phyloP scores from a whole-genome alignment of 1,284 basidiomycete genomes.

The Xerocomus minutiporus region DNA sequence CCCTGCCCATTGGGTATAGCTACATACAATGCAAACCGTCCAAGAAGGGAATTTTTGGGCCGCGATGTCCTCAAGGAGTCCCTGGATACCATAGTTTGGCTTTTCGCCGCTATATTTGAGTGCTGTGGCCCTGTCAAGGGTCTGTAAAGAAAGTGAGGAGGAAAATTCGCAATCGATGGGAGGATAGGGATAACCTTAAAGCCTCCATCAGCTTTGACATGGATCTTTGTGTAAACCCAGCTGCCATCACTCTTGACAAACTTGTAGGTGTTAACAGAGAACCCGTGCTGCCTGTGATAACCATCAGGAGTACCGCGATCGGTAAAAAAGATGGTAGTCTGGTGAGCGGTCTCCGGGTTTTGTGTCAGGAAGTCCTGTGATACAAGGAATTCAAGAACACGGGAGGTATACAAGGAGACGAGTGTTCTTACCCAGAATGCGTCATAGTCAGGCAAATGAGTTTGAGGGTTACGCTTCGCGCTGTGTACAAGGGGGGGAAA shows the following conservation, averaged over 20 bases:
- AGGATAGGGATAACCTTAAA: conserved; percentile 51
- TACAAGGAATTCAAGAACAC: conserved; percentile 3
- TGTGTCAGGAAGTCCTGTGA: conserved; percentile 84
- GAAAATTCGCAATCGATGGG: neutral
- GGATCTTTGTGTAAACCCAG: conserved; percentile 83
- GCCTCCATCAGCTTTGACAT: conserved; percentile 71
- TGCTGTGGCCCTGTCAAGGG: conserved; percentile 56
- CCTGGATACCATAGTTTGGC: conserved; percentile 77
- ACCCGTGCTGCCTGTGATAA: conserved; percentile 82
- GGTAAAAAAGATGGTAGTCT: conserved; percentile 84
- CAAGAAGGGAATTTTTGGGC: conserved; percentile 66
- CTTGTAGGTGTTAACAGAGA: conserved; percentile 92
- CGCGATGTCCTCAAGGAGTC: conserved; percentile 74
- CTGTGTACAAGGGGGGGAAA: conserved; percentile 95
- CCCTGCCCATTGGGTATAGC: neutral
- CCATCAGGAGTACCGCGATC: conserved; percentile 91
- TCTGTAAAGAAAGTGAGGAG: conserved; percentile 35
- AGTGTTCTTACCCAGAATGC: conserved; percentile 65
- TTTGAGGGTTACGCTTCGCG: conserved; percentile 89
- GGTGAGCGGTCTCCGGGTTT: conserved; percentile 90
- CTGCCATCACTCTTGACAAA: conserved; percentile 78
- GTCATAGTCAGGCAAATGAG: conserved; percentile 79
- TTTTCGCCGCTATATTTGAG: conserved; percentile 62
- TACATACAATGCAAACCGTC: conserved; percentile 68
- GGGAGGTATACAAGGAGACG: neutral